Conservation (phyloP, 1,139 yeast species). For the Diutina ranongensis region DNA sequence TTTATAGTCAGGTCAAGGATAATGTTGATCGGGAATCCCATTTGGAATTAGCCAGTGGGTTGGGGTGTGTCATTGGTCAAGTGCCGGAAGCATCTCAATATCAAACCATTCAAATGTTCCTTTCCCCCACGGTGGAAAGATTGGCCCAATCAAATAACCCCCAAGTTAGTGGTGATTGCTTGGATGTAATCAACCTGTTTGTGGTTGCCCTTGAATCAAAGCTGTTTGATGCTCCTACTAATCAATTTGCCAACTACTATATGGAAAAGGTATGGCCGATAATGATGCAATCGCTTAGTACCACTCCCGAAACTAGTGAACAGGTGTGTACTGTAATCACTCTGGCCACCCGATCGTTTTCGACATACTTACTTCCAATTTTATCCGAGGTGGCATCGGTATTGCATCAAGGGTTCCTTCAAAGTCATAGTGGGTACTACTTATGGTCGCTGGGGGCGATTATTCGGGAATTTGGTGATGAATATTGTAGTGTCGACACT, state of each 20-base stretch:
- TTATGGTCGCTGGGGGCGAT: conserved; percentile 85
- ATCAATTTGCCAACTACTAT: conserved; percentile 50
- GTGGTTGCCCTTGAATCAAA: conserved; percentile 9
- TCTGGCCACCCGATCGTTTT: conserved; percentile 55
- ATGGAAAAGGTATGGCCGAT: conserved; percentile 50
- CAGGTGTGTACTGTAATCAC: conserved; percentile 60
- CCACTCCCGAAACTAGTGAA: conserved; percentile 55
- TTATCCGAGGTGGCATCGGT: conserved; percentile 54
- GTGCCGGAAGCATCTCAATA: conserved; percentile 27
- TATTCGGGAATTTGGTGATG: conserved; percentile 69
- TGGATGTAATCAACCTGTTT: conserved; percentile 67
- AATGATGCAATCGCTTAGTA: conserved; percentile 34
- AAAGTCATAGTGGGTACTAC: conserved; percentile 68
- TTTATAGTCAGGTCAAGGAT: conserved; percentile 54
- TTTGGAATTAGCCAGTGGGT: conserved; percentile 79
- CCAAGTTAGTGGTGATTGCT: conserved; percentile 39
- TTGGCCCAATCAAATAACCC: conserved; percentile 26
- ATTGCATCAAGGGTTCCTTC: conserved; percentile 56
- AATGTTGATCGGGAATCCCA: conserved; percentile 57
- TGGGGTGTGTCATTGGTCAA: conserved; percentile 69
- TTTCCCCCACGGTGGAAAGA: conserved; percentile 52
- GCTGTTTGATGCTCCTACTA: conserved; percentile 20
- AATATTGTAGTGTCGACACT: conserved; percentile 25
- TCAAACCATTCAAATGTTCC: conserved; percentile 39
- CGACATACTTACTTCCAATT: conserved; percentile 50